These are phyloP conservation scores for Acacia pycnantha DNA, from an alignment of 331 rosid genomes.

Conservation along the genomic window DNA sequence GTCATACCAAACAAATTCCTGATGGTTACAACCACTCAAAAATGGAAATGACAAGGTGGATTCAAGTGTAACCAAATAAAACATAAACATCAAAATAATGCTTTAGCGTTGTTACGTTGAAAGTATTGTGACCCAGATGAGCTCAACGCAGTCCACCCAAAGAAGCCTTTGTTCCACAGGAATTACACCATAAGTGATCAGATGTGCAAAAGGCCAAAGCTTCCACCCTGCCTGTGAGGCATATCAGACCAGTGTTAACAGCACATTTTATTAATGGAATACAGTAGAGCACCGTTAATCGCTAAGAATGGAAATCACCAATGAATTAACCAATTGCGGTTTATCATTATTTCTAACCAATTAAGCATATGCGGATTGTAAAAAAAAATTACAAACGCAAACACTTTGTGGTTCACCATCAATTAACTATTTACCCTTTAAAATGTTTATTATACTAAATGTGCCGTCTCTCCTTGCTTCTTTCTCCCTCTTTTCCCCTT, in stretches of 20 bases:
- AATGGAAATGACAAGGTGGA: conserved; percentile 10
- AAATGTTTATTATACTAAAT: background rate
- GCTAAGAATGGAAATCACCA: background rate
- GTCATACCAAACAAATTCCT: conserved; percentile 9
- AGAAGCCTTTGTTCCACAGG: conserved; percentile 97
- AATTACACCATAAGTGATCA: conserved; percentile 85
- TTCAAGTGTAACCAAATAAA: background rate
- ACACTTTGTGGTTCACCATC: background rate
- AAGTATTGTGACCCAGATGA: conserved; percentile 95
- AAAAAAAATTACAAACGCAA: background rate
- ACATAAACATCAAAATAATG: background rate
- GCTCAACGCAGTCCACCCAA: conserved; percentile 97
- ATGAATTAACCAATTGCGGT: conserved; percentile 1
- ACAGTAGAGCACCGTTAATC: conserved; percentile 4
- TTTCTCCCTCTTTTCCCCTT: background rate
- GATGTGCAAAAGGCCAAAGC: conserved; percentile 98
- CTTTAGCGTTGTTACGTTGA: conserved; percentile 55
- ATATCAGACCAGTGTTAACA: conserved; percentile 13
- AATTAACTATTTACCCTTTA: conserved; percentile 1
- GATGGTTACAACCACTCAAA: background rate
- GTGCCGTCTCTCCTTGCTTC: background rate
- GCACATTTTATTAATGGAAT: background rate
- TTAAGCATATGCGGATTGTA: background rate
- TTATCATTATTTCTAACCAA: conserved; percentile 13
- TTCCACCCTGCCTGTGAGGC: conserved; percentile 91